These are phyloP conservation scores for Irpex sp. DNA, from an alignment of 1,284 basidiomycete genomes.

Conservation along the genomic window DNA sequence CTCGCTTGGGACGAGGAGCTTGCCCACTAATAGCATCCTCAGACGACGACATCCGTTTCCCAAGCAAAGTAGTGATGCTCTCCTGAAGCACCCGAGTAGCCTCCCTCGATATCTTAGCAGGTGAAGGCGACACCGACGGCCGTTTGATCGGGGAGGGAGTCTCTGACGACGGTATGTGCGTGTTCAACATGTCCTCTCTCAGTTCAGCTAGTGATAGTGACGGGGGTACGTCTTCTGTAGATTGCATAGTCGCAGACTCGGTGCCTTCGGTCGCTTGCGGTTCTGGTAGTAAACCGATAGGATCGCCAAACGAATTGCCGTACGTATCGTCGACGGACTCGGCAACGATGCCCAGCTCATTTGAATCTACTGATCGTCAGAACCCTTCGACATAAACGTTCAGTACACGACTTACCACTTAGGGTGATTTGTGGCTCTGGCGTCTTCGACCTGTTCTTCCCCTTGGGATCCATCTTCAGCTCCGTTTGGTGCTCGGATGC, in stretches of 20 bases:
- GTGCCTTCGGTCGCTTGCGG: background rate
- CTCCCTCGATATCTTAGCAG: constrained; percentile 32
- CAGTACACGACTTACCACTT: background rate
- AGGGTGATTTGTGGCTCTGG: background rate
- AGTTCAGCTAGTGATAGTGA: constrained; percentile 7
- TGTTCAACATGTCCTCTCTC: constrained; percentile 11
- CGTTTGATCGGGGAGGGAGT: constrained; percentile 42
- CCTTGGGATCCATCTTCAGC: background rate
- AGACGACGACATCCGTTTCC: constrained; percentile 47
- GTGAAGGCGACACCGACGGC: constrained; percentile 20
- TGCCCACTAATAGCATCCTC: constrained; percentile 27
- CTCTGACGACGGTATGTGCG: constrained; percentile 52
- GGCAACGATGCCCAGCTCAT: background rate
- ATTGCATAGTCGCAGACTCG: background rate
- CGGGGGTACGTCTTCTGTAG: too few relatives aligned
- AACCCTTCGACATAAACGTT: background rate
- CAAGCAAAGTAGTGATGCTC: constrained; percentile 58
- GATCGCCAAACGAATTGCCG: constrained; percentile 16
- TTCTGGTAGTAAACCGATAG: constrained; percentile 18
- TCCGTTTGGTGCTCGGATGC: background rate
- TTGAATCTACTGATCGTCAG: background rate
- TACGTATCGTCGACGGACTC: background rate
- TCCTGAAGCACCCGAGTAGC: constrained; percentile 48
- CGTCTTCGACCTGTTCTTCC: background rate
- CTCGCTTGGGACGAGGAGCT: constrained; percentile 30